Evolutionary conservation across 2,329 filamentous ascomycete genomes (phyloP), one percentile per base, ranked within the genome.

Genomic region (Madurella mycetomatis): DNA sequence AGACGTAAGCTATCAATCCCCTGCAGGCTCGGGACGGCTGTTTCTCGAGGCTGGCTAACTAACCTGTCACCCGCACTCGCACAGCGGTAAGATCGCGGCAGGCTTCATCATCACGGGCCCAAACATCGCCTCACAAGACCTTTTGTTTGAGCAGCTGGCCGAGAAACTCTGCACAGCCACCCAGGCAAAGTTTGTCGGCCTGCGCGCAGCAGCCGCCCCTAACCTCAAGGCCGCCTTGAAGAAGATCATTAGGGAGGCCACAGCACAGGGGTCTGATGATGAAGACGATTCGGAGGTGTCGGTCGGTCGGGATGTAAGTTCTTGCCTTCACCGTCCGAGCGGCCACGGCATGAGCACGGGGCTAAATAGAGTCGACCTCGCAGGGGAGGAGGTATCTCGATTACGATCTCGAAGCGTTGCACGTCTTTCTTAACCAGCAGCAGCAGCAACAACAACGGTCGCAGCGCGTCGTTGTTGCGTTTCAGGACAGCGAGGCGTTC

Each of bases 401-500:
- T 62, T 94, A 92, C 66, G 90, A 94, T 64, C 77, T 94, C 15
- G 85, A 88, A 62, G 83, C 87, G 19, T 70, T 94, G 31, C 73
- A 84, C 57, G 77, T 81, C 25, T 84, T 81, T 68, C 75, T 84
- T 13, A 76, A 75, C 55, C 72, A 76, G 9, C 77, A 79, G 34
- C 68, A 70, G 11, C 77, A 79, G 39, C 68, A 70, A 34, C 68
- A 70, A 11, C 77, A 79, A 39, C 68, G 70, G 19, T 78, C 78
- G 31, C 70, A 79, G 41, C 82, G 83, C 61, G 79, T 92, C 9
- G 79, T 90, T 49, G 75, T 95, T 47, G 83, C 86, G 0, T 84
- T 94, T 55, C 86, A 91, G 67, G 89, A 94, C 65, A 90, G 87
- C 58, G 90, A 94, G 70, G 88, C 86, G 0, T 92, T 94, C 65